These are phyloP conservation scores for Gossypium thurberi DNA, from an alignment of 345 rosid species.

Conservation along the genomic window DNA sequence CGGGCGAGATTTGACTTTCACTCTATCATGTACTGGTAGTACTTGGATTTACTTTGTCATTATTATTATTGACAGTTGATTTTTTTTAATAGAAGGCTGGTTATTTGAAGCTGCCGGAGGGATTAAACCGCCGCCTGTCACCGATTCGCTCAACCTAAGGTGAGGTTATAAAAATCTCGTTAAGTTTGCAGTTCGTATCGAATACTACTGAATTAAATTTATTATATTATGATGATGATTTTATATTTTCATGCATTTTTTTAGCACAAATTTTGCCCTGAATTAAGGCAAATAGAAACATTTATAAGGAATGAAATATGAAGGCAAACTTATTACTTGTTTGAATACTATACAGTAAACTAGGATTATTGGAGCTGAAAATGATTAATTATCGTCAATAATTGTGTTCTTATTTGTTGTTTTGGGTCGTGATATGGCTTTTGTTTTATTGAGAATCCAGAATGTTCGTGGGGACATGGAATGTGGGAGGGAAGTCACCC, in stretches of 20 bases:
- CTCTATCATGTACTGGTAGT: background rate
- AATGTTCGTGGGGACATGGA: slow-evolving; percentile 93
- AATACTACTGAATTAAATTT: no score
- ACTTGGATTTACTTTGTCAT: background rate
- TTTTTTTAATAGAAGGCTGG: slow-evolving; percentile 32
- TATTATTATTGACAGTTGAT: background rate
- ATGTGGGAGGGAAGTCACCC: slow-evolving; percentile 84
- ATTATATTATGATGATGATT: no score
- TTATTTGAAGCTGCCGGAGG: slow-evolving; percentile 31
- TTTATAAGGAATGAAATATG: background rate
- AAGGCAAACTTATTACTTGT: background rate
- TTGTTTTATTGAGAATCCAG: slow-evolving; percentile 25
- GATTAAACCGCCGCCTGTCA: slow-evolving; percentile 20
- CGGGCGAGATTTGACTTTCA: background rate
- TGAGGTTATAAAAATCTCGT: slow-evolving; percentile 14
- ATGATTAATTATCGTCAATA: background rate
- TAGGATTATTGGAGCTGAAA: background rate
- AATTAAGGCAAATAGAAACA: no score
- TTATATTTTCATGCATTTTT: no score
- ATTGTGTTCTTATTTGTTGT: background rate
- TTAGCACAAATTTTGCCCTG: no score
- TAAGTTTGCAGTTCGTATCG: background rate
- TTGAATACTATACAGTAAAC: background rate
- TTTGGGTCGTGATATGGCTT: background rate
- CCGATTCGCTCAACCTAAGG: slow-evolving; percentile 50